Conservation (phyloP, 2,329 filamentous ascomycete genomes). For the Dactylellina parvicollis region DNA sequence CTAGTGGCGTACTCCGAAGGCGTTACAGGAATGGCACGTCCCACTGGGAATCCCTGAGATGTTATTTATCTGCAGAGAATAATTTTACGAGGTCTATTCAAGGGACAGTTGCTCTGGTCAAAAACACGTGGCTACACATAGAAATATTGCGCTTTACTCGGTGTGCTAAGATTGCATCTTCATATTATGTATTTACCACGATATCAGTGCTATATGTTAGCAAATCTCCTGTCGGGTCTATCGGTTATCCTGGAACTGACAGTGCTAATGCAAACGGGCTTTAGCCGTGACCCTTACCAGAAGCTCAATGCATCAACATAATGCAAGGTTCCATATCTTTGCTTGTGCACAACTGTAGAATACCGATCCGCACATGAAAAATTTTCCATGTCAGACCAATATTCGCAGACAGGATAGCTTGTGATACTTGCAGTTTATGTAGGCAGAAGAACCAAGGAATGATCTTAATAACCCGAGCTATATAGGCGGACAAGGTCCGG, state of each 20-base stretch:
- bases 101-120: slow-evolving; percentile 10
- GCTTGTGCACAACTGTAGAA: background rate
- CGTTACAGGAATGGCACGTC: slow-evolving; percentile 46
- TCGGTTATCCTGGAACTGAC: background rate
- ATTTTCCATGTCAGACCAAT: background rate
- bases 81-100: background rate
- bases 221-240: slow-evolving; percentile 4
- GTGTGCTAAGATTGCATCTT: background rate
- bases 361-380: background rate
- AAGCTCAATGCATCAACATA: slow-evolving; percentile 23
- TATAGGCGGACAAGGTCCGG: slow-evolving; percentile 38
- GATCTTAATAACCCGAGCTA: slow-evolving; percentile 50
- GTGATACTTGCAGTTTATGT: slow-evolving; percentile 1
- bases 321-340: slow-evolving; percentile 8
- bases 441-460: slow-evolving; percentile 49
- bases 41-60: slow-evolving; percentile 11
- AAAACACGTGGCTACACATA: slow-evolving; percentile 32
- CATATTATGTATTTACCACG: too few relatives aligned
- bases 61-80: slow-evolving; percentile 9
- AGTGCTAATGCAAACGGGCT: slow-evolving; percentile 22
- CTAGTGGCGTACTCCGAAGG: slow-evolving; percentile 29
- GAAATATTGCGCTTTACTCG: too few relatives aligned
- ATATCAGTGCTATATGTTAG: background rate
- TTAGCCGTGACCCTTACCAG: slow-evolving; percentile 36
- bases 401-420: background rate